These are phyloP conservation scores for Musa troglodytarum DNA, from an alignment of 176 grass and related monocot species.

Conservation along the genomic window DNA sequence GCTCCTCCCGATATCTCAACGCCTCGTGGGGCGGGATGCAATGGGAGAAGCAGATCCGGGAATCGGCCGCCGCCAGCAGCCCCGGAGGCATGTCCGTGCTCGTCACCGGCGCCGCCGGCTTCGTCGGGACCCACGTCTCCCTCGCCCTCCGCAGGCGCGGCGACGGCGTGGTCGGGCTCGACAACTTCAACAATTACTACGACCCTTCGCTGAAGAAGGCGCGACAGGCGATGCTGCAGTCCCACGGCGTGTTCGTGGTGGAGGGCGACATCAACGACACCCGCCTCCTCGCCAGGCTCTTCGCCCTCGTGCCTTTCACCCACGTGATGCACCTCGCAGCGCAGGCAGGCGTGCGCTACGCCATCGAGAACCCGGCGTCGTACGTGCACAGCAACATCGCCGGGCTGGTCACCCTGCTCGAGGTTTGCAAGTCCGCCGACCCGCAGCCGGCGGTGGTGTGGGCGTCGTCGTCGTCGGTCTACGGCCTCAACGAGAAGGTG, in stretches of 20 bases:
- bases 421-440: constrained; percentile 22
- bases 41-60: background rate
- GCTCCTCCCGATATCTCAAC: background rate
- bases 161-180: constrained; percentile 21
- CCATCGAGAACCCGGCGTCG: constrained; percentile 33
- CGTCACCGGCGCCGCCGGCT: background rate
- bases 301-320: constrained; percentile 25
- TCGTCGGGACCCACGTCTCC: background rate
- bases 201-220: constrained; percentile 35
- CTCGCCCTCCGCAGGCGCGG: background rate
- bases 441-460: constrained; percentile 36
- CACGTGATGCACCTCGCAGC: constrained; percentile 41
- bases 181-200: constrained; percentile 32
- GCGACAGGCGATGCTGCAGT: constrained; percentile 18
- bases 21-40: constrained; percentile 1
- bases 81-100: background rate
- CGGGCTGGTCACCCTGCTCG: constrained; percentile 31
- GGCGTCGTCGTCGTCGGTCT: constrained; percentile 41
- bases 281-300: constrained; percentile 21
- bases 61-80: background rate
- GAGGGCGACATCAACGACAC: constrained; percentile 43
- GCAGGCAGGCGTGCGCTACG: constrained; percentile 36
- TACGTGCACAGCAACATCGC: constrained; percentile 36
- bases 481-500: constrained; percentile 26
- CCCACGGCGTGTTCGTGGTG: constrained; percentile 21